Percentiles rank a stretch among this genome's conserved stretches.
These are phyloP conservation scores for Alternaria sp. DNA, from an alignment of 2,329 filamentous ascomycete genomes.

Conservation along the genomic window DNA sequence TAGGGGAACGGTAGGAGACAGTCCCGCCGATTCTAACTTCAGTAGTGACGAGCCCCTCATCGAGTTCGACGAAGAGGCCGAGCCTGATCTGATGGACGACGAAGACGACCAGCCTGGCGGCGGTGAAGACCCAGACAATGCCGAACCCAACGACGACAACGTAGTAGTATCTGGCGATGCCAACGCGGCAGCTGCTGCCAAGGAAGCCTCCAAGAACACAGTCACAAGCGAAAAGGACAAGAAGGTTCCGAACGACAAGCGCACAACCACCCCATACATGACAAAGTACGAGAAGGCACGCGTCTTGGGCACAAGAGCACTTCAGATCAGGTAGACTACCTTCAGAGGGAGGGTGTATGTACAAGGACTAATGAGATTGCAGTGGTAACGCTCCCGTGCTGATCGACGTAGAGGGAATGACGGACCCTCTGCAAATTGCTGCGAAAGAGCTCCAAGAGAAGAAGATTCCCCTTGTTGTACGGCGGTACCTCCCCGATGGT, in stretches of 20 bases:
- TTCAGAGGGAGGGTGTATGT: neutral
- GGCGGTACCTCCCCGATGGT: slow-evolving; percentile 95
- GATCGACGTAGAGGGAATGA: slow-evolving; percentile 96
- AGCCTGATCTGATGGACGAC: slow-evolving; percentile 68
- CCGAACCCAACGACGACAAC: slow-evolving; percentile 46
- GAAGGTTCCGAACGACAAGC: slow-evolving; percentile 86
- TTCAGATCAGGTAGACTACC: slow-evolving; percentile 84
- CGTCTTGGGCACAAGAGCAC: slow-evolving; percentile 87
- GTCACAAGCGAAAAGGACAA: slow-evolving; percentile 71
- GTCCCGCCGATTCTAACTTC: slow-evolving; percentile 18
- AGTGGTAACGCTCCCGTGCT: slow-evolving; percentile 98
- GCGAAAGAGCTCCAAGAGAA: slow-evolving; percentile 97
- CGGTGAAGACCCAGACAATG: slow-evolving; percentile 42
- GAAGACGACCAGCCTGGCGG: slow-evolving; percentile 61
- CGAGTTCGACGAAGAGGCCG: slow-evolving; percentile 66
- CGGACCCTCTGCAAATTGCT: slow-evolving; percentile 94
- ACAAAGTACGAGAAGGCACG: slow-evolving; percentile 98
- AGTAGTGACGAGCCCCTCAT: slow-evolving; percentile 46
- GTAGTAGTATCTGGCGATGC: slow-evolving; percentile 59
- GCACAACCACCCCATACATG: slow-evolving; percentile 97
- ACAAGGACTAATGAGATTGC: slow-evolving; percentile 23
- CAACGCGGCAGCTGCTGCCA: slow-evolving; percentile 54
- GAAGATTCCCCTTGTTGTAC: slow-evolving; percentile 95
- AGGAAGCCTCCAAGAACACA: slow-evolving; percentile 57
- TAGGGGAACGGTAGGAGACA: neutral